phyloP scores from a whole-genome alignment of 805 yeast species.

The Teunomyces gatunensis region DNA sequence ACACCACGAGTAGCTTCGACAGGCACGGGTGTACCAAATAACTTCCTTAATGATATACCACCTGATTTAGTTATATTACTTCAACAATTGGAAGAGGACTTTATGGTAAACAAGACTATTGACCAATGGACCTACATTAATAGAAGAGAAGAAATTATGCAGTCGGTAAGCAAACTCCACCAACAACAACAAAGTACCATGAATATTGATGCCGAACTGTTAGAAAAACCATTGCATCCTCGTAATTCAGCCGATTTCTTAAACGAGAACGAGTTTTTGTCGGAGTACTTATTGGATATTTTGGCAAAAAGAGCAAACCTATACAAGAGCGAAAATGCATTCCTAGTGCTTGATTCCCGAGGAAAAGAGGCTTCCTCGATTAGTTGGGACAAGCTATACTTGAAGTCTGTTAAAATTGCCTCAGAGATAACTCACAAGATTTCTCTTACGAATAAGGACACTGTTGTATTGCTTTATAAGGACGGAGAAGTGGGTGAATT shows the following conservation, averaged over 20 bases:
- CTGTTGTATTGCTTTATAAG: constrained; percentile 81
- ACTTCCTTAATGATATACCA: constrained; percentile 34
- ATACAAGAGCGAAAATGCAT: constrained; percentile 63
- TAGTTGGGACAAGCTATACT: constrained; percentile 85
- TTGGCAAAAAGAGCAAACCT: constrained; percentile 69
- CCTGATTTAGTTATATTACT: constrained; percentile 44
- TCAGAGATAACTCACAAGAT: constrained; percentile 73
- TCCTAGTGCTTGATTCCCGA: constrained; percentile 66
- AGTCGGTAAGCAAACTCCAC: constrained; percentile 32
- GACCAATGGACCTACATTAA: constrained; percentile 49
- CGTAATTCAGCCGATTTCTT: constrained; percentile 37
- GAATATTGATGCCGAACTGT: constrained; percentile 25
- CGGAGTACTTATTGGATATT: constrained; percentile 65
- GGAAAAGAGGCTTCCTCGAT: constrained; percentile 79
- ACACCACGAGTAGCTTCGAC: constrained; percentile 9
- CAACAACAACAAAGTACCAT: constrained; percentile 27
- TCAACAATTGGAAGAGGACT: constrained; percentile 42
- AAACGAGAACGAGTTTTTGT: constrained; percentile 20
- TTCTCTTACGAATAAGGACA: constrained; percentile 73
- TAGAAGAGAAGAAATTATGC: constrained; percentile 44
- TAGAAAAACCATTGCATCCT: constrained; percentile 66
- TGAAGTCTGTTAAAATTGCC: constrained; percentile 84
- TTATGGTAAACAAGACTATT: constrained; percentile 36
- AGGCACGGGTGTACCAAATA: constrained; percentile 9
- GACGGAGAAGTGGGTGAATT: constrained; percentile 84